Evolutionary conservation across 495 filamentous ascomycete genomes (phyloP).

Genomic region (Penicillium lagena): DNA sequence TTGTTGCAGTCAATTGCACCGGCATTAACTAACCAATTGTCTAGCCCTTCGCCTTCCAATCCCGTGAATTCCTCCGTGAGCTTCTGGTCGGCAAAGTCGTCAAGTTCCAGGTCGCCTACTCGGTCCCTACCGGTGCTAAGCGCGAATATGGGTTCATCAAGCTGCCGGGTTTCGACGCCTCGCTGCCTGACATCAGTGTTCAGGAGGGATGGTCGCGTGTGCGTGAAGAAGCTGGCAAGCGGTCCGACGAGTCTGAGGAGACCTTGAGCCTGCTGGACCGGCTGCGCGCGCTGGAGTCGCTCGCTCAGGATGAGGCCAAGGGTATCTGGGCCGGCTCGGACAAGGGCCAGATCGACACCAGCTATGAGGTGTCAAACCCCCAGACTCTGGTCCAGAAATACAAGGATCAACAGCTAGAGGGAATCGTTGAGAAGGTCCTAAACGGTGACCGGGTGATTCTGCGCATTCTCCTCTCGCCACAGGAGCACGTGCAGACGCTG

Average conservation of each 20-base stretch:
- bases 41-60: constrained; percentile 79
- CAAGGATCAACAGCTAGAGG: constrained; percentile 73
- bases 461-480: constrained; percentile 68
- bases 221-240: constrained; percentile 80
- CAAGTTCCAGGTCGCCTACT: constrained; percentile 76
- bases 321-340: constrained; percentile 64
- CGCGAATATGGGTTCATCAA: constrained; percentile 80
- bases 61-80: constrained; percentile 83
- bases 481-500: constrained; percentile 77
- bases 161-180: constrained; percentile 62
- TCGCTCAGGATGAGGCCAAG: constrained; percentile 68
- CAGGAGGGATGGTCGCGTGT: constrained; percentile 86
- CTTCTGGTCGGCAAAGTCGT: constrained; percentile 79
- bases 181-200: constrained; percentile 72
- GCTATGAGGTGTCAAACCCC: constrained; percentile 68
- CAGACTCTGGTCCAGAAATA: constrained; percentile 66
- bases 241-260: constrained; percentile 77
- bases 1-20: constrained; percentile 3
- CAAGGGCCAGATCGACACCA: constrained; percentile 60
- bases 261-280: constrained; percentile 62
- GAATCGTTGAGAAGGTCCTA: constrained; percentile 80
- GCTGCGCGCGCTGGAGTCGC: constrained; percentile 69
- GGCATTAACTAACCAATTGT: neutral
- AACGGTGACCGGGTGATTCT: constrained; percentile 84
- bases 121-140: constrained; percentile 69